Evolutionary conservation across 2,329 filamentous ascomycete species (phyloP).

Genomic region (Rutstroemia sp.): DNA sequence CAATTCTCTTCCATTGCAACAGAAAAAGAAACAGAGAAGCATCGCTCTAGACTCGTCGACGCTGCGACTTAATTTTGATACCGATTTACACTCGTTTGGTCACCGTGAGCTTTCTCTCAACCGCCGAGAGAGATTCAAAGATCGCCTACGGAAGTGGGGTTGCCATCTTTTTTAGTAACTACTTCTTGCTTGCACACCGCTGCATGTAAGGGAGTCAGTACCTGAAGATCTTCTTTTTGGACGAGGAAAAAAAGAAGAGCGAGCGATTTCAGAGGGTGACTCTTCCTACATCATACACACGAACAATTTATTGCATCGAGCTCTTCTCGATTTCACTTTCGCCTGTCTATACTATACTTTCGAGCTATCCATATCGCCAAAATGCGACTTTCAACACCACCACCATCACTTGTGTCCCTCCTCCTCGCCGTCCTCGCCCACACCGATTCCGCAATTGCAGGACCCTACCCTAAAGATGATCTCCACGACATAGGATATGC

Average conservation of each 20-base stretch:
- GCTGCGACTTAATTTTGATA: neutral
- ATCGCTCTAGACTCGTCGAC: neutral
- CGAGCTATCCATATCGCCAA: constrained; percentile 16
- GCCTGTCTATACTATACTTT: neutral
- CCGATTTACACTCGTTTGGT: neutral
- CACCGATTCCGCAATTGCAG: constrained; percentile 33
- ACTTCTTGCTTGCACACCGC: neutral
- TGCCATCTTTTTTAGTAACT: neutral
- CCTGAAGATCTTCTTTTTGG: constrained; percentile 4
- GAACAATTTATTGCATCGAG: neutral
- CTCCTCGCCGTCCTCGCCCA: constrained; percentile 35
- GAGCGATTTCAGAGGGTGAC: neutral
- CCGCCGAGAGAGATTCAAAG: no score
- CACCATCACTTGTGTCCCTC: constrained; percentile 27
- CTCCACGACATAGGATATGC: constrained; percentile 41
- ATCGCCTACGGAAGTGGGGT: neutral
- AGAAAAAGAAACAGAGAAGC: neutral
- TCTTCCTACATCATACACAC: neutral
- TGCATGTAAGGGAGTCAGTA: constrained; percentile 6
- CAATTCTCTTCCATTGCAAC: neutral
- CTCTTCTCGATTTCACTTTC: neutral
- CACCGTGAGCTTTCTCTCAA: no score
- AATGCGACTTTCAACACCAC: constrained; percentile 31
- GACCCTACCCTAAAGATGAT: constrained; percentile 44
- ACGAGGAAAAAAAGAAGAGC: neutral